Evolutionary conservation across 352 stramenopile species (phyloP).

Genomic region (Pythium biforme): DNA sequence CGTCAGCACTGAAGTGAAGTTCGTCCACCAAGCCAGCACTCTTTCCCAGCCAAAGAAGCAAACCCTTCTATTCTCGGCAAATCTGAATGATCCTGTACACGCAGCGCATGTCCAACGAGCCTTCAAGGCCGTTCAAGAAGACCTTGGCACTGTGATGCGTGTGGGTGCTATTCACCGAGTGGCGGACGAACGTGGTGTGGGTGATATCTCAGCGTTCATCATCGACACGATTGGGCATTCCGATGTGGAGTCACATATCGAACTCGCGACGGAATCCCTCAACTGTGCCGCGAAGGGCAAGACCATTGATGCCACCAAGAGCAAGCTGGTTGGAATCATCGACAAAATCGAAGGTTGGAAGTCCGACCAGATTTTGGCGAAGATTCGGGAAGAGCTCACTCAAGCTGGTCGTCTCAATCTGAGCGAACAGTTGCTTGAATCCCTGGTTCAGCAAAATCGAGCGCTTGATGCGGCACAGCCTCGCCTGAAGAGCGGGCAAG

Average conservation of each 20-base stretch:
- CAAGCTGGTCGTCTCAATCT: not conserved
- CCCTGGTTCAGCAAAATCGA: constrained; percentile 39
- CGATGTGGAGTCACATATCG: constrained; percentile 48
- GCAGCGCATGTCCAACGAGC: constrained; percentile 53
- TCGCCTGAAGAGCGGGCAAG: constrained; percentile 29
- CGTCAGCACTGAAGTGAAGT: constrained; percentile 44
- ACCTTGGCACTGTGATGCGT: constrained; percentile 60
- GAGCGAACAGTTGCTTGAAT: not conserved
- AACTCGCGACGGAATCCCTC: constrained; percentile 57
- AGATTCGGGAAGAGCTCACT: constrained; percentile 14
- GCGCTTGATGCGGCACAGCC: constrained; percentile 36
- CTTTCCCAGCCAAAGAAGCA: constrained; percentile 64
- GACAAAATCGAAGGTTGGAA: constrained; percentile 21
- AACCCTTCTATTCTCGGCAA: constrained; percentile 55
- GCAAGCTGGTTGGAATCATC: constrained; percentile 52
- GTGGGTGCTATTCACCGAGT: constrained; percentile 54
- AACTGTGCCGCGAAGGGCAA: constrained; percentile 58
- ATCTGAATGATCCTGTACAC: constrained; percentile 52
- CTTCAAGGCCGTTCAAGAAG: constrained; percentile 65
- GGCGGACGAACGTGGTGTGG: constrained; percentile 25
- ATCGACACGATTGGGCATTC: constrained; percentile 50
- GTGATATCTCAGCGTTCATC: constrained; percentile 50
- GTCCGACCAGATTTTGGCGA: constrained; percentile 17
- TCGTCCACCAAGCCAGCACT: constrained; percentile 54
- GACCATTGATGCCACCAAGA: constrained; percentile 40